phyloP scores from a whole-genome alignment of 768 basidiomycete genomes.

The Tricholoma terreum region DNA sequence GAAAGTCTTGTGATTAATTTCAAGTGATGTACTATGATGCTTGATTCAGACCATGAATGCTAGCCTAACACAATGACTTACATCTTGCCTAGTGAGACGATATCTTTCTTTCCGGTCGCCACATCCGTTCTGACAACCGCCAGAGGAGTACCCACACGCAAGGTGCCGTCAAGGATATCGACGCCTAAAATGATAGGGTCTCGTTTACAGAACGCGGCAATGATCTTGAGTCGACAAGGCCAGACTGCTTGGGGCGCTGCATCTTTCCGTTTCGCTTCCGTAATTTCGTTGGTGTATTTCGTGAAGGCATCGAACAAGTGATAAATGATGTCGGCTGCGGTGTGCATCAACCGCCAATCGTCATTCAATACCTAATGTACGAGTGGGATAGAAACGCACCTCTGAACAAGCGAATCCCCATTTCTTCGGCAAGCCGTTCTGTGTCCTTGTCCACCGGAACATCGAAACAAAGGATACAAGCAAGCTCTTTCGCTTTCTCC shows the following conservation, averaged over 20 bases:
- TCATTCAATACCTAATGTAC: neutral
- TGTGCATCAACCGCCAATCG: neutral
- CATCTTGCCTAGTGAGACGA: constrained; percentile 93
- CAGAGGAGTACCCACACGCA: constrained; percentile 91
- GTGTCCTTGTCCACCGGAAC: constrained; percentile 93
- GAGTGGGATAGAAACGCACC: constrained; percentile 43
- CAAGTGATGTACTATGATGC: constrained; percentile 76
- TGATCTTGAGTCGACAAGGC: constrained; percentile 91
- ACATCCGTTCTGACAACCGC: constrained; percentile 94
- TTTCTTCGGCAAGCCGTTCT: constrained; percentile 86
- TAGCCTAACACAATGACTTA: constrained; percentile 36
- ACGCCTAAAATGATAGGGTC: constrained; percentile 98
- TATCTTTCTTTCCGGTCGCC: constrained; percentile 83
- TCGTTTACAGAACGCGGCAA: constrained; percentile 93
- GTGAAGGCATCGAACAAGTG: constrained; percentile 97
- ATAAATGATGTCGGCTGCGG: constrained; percentile 94
- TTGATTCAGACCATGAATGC: constrained; percentile 4
- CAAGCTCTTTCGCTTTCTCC: constrained; percentile 93
- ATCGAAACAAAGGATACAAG: constrained; percentile 95
- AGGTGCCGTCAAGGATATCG: constrained; percentile 89
- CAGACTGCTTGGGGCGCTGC: constrained; percentile 95
- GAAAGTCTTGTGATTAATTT: constrained; percentile 91
- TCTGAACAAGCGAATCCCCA: constrained; percentile 92
- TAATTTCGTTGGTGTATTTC: constrained; percentile 87
- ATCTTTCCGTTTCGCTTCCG: constrained; percentile 87